Conservation (phyloP, 164 flowering plant genomes). For the Aristolochia fimbriata region DNA sequence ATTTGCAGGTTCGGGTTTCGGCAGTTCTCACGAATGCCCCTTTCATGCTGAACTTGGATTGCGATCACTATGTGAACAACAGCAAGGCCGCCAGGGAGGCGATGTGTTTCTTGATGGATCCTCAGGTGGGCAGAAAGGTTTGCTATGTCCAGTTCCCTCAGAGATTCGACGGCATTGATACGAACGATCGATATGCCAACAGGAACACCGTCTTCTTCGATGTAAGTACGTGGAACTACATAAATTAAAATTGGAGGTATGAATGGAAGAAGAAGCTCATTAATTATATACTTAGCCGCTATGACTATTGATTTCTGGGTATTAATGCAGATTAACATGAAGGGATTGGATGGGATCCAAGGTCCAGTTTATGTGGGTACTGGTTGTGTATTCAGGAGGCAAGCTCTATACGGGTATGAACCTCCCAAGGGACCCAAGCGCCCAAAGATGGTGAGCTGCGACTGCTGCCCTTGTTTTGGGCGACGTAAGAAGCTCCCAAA, state of each 20-base stretch:
- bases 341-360: constrained; percentile 92
- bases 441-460: constrained; percentile 93
- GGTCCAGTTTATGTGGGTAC: constrained; percentile 97
- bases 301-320: too few species aligned
- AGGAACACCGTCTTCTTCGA: constrained; percentile 97
- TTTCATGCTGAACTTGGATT: constrained; percentile 92
- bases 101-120: constrained; percentile 99
- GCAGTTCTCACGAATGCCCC: constrained; percentile 97
- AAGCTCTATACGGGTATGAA: constrained; percentile 83
- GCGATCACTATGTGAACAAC: constrained; percentile 92
- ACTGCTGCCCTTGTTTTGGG: constrained; percentile 85
- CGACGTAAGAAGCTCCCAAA: constrained; percentile 50
- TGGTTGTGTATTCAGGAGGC: constrained; percentile 90
- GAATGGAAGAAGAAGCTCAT: too few species aligned
- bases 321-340: constrained; percentile 98
- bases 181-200: constrained; percentile 85
- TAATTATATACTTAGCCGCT: too few species aligned
- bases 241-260: not conserved
- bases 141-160: constrained; percentile 97
- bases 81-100: constrained; percentile 96
- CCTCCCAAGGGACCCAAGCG: constrained; percentile 88
- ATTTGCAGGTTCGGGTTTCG: constrained; percentile 74
- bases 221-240: constrained; percentile 37
- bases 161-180: constrained; percentile 90
- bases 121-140: constrained; percentile 73